Percentiles rank a stretch among this genome's conserved stretches.
Conservation (phyloP, 2,329 filamentous ascomycete species). For the Pseudocercospora cruenta region DNA sequence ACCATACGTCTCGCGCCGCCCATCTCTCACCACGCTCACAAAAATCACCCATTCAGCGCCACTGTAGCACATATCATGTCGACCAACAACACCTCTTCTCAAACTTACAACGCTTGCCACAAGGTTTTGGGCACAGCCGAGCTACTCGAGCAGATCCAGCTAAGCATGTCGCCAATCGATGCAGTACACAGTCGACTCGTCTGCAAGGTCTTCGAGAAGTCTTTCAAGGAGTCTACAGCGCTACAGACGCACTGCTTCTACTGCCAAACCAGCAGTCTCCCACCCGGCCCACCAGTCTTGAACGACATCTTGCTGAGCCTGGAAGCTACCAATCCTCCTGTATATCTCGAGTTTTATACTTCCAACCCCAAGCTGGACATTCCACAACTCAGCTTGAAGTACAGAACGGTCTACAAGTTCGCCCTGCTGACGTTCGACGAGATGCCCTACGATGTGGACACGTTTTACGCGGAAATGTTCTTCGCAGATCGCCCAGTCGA, state of each 20-base stretch:
- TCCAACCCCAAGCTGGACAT: background rate
- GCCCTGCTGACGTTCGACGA: background rate
- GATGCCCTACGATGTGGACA: background rate
- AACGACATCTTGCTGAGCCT: background rate
- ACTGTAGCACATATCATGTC: background rate
- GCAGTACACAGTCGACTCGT: background rate
- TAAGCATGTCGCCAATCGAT: background rate
- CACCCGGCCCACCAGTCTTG: background rate
- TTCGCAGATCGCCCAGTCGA: background rate
- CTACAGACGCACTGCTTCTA: background rate
- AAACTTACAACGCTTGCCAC: background rate
- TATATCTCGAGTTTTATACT: background rate
- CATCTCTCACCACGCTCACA: too few species aligned
- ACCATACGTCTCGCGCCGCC: too few species aligned
- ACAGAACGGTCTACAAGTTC: background rate
- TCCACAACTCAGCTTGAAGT: background rate
- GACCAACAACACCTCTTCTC: background rate
- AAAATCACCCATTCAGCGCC: too few species aligned
- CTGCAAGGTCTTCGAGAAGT: background rate
- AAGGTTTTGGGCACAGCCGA: background rate
- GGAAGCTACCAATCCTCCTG: background rate
- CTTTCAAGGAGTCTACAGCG: background rate
- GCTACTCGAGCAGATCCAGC: background rate
- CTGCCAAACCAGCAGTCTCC: background rate
- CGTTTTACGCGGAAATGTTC: background rate